Conservation (phyloP, 1,284 basidiomycete species). For the Cerrena zonata region DNA sequence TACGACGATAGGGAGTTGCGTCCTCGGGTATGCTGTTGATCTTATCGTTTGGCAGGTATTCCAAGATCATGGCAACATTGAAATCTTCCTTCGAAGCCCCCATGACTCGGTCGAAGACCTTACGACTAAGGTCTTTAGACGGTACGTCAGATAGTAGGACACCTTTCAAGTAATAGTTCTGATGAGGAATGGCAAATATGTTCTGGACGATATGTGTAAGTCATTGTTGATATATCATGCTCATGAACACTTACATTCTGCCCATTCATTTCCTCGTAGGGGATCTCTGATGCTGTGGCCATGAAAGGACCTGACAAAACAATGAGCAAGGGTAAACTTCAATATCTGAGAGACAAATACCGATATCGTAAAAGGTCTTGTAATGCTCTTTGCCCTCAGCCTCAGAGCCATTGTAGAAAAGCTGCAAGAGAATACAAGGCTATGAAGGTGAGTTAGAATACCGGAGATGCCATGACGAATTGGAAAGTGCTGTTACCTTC, state of each 20-base stretch:
- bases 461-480: background rate
- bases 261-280: slow-evolving; percentile 13
- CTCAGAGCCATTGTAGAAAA: slow-evolving; percentile 50
- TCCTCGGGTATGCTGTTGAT: slow-evolving; percentile 34
- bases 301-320: slow-evolving; percentile 12
- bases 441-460: slow-evolving; percentile 14
- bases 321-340: too few species aligned
- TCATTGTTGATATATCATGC: background rate
- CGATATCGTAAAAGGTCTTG: slow-evolving; percentile 40
- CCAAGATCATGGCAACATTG: slow-evolving; percentile 28
- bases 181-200: slow-evolving; percentile 12
- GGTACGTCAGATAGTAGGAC: slow-evolving; percentile 9
- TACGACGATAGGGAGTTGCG: slow-evolving; percentile 37
- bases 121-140: slow-evolving; percentile 9
- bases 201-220: slow-evolving; percentile 12
- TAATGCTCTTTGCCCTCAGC: slow-evolving; percentile 40
- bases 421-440: slow-evolving; percentile 30
- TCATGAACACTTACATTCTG: slow-evolving; percentile 7
- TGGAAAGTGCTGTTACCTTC: background rate
- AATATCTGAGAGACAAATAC: too few species aligned
- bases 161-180: slow-evolving; percentile 21
- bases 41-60: slow-evolving; percentile 38
- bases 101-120: slow-evolving; percentile 12
- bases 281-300: slow-evolving; percentile 12
- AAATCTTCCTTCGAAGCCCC: slow-evolving; percentile 10